Conservation (phyloP, 2,329 filamentous ascomycete genomes). For the Aaosphaeria pasadenensis region DNA sequence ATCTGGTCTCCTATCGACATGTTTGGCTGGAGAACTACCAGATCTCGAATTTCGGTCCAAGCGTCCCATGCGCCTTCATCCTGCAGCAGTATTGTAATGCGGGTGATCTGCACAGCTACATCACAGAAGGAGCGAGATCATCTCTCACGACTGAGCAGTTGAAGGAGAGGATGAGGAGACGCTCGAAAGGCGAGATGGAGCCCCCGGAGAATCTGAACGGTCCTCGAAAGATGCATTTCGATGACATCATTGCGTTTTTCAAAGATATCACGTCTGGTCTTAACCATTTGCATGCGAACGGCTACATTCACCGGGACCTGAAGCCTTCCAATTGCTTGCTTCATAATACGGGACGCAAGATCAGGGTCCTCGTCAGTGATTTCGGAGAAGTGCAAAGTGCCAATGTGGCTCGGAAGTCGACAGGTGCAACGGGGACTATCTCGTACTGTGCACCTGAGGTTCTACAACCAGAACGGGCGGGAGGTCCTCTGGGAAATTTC, state of each 20-base stretch:
- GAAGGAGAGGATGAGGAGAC: conserved; percentile 80
- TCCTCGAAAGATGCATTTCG: conserved; percentile 64
- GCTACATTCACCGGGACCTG: conserved; percentile 93
- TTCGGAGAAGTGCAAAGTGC: conserved; percentile 95
- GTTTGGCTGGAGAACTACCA: conserved; percentile 93
- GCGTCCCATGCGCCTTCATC: conserved; percentile 92
- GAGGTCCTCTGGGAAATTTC: conserved; percentile 83
- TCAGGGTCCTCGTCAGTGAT: conserved; percentile 88
- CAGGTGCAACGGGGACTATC: conserved; percentile 91
- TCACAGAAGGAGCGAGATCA: conserved; percentile 66
- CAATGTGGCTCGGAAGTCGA: conserved; percentile 78
- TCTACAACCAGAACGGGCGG: conserved; percentile 59
- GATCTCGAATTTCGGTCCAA: conserved; percentile 80
- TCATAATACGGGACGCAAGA: conserved; percentile 68
- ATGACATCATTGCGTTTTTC: conserved; percentile 96
- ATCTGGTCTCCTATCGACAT: conserved; percentile 93
- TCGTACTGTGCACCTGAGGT: conserved; percentile 98
- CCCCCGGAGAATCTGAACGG: conserved; percentile 52
- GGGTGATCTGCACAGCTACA: conserved; percentile 84
- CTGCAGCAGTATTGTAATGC: conserved; percentile 96
- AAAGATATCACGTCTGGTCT: conserved; percentile 91
- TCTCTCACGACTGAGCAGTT: conserved; percentile 74
- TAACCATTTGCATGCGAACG: conserved; percentile 82
- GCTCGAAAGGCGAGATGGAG: conserved; percentile 74
- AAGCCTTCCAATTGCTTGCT: conserved; percentile 95